phyloP scores from a whole-genome alignment of 139 green algal species.

The Picochlorum sp. region DNA sequence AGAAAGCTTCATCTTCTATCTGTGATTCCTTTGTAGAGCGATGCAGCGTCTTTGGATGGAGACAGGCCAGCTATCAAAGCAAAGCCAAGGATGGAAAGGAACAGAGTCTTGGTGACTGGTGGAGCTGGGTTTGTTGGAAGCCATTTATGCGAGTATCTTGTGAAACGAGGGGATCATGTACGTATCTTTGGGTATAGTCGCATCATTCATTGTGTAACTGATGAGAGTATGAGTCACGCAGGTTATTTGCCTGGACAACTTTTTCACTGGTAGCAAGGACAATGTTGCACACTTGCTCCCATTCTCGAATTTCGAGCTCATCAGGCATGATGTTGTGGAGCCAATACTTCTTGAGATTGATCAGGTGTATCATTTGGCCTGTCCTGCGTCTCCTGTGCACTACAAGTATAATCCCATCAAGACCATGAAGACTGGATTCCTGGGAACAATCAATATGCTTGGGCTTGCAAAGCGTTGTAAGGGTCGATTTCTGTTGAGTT shows the following conservation, averaged over 20 bases:
- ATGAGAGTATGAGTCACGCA: neutral
- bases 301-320: slow-evolving; percentile 93
- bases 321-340: slow-evolving; percentile 96
- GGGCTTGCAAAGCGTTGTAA: slow-evolving; percentile 91
- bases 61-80: slow-evolving; percentile 58
- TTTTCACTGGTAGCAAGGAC: slow-evolving; percentile 96
- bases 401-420: slow-evolving; percentile 99
- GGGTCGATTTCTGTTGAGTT: slow-evolving; percentile 87
- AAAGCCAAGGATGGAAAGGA: slow-evolving; percentile 71
- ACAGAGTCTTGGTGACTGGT: slow-evolving; percentile 86
- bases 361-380: slow-evolving; percentile 97
- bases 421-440: slow-evolving; percentile 95
- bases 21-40: neutral
- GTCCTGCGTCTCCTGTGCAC: slow-evolving; percentile 96
- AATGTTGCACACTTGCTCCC: slow-evolving; percentile 87
- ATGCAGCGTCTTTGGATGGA: slow-evolving; percentile 5
- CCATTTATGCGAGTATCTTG: slow-evolving; percentile 88
- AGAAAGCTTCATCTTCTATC: neutral
- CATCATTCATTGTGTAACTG: slow-evolving; percentile 31
- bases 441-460: slow-evolving; percentile 99
- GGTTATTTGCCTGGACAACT: slow-evolving; percentile 98
- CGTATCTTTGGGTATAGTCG: too few relatives aligned
- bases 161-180: slow-evolving; percentile 72
- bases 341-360: slow-evolving; percentile 94
- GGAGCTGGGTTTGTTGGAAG: slow-evolving; percentile 94